A percentile compares a stretch with the other conserved stretches of the same genome.
phyloP scores from a whole-genome alignment of 2,329 filamentous ascomycete genomes.

The Fusarium sp. region DNA sequence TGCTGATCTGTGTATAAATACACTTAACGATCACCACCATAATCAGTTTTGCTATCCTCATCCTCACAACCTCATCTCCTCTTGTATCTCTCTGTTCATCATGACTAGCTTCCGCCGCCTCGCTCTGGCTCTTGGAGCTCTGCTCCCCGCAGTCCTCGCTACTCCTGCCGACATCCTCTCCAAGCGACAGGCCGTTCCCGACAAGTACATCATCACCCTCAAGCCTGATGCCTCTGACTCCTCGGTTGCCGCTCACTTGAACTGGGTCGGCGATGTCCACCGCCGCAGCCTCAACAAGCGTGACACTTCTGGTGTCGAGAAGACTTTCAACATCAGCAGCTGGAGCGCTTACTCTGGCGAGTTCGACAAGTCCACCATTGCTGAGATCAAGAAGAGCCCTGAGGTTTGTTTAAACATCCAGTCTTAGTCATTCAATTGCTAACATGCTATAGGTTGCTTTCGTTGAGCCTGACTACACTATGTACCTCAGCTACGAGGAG shows the following conservation, averaged over 20 bases:
- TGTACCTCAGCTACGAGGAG: conserved; percentile 28
- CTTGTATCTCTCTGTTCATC: conserved; percentile 9
- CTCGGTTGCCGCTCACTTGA: conserved; percentile 58
- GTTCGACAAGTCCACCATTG: conserved; percentile 53
- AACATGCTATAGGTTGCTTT: conserved; percentile 28
- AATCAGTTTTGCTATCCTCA: conserved; percentile 20
- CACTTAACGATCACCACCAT: background rate
- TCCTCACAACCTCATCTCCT: conserved; percentile 5
- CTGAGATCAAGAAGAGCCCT: conserved; percentile 51
- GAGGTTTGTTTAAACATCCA: conserved; percentile 45
- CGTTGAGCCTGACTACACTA: conserved; percentile 39
- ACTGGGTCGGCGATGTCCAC: conserved; percentile 59
- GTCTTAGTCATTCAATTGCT: background rate
- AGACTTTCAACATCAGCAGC: conserved; percentile 42
- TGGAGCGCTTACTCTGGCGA: conserved; percentile 55
- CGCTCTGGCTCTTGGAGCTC: conserved; percentile 45
- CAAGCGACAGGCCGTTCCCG: conserved; percentile 21
- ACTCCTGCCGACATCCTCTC: conserved; percentile 29
- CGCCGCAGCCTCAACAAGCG: conserved; percentile 63
- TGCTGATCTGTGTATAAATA: conserved; percentile 27
- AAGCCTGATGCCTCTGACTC: conserved; percentile 57
- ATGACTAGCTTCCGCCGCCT: conserved; percentile 46
- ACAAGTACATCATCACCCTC: conserved; percentile 68
- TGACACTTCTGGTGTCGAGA: conserved; percentile 48
- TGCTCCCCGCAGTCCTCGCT: conserved; percentile 44